Conservation (phyloP, 1,139 yeast species). For the Magnusiomyces ingens region DNA sequence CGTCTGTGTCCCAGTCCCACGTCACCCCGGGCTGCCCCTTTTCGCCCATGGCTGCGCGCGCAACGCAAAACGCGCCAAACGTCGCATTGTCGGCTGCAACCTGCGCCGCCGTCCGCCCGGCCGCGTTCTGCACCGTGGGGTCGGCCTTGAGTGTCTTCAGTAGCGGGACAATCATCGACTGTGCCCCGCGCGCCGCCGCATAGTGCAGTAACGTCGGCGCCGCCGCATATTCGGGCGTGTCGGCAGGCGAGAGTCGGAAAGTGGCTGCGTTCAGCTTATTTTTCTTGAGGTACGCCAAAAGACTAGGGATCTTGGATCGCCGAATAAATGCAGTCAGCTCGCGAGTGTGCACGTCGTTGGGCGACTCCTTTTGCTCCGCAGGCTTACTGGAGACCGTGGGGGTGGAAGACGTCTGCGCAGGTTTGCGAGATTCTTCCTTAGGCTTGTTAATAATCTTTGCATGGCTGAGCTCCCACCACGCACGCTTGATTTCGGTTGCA, state of each 20-base stretch:
- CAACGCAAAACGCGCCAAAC: conserved; percentile 56
- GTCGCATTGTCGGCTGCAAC: conserved; percentile 41
- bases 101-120: conserved; percentile 63
- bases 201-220: conserved; percentile 77
- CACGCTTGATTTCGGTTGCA: conserved; percentile 66
- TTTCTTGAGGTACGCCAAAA: conserved; percentile 55
- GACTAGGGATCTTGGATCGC: conserved; percentile 71
- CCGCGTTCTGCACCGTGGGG: conserved; percentile 49
- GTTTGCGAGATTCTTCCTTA: conserved; percentile 30
- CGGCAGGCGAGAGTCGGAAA: conserved; percentile 48
- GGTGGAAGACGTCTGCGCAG: conserved; percentile 10
- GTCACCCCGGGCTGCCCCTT: conserved; percentile 21
- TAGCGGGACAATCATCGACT: conserved; percentile 61
- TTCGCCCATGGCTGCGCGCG: conserved; percentile 65
- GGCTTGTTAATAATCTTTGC: conserved; percentile 54
- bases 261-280: conserved; percentile 45
- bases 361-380: conserved; percentile 26
- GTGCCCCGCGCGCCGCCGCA: conserved; percentile 62
- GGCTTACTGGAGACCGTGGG: neutral
- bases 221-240: conserved; percentile 37
- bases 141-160: conserved; percentile 62
- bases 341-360: conserved; percentile 43
- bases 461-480: conserved; percentile 76
- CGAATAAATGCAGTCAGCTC: conserved; percentile 57
- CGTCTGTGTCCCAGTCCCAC: conserved; percentile 59